A percentile compares a stretch with the other conserved stretches of the same genome.
Conservation (phyloP, 805 yeast genomes). For the Metschnikowia shivogae region DNA sequence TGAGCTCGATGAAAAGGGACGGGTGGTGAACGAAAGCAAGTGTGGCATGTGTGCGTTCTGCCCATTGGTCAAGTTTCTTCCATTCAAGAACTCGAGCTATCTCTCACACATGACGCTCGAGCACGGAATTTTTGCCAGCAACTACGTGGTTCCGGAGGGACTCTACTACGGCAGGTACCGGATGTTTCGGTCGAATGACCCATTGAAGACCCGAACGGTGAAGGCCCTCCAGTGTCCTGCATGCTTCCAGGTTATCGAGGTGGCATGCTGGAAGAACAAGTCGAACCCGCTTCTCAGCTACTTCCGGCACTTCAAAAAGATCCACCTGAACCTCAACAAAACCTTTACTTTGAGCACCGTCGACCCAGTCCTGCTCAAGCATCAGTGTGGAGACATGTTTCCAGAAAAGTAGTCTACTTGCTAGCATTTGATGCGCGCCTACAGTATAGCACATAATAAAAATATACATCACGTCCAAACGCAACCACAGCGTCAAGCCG, state of each 20-base stretch:
- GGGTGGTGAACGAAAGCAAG: constrained; percentile 22
- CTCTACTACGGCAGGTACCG: constrained; percentile 26
- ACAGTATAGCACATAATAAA: constrained; percentile 1
- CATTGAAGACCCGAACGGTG: constrained; percentile 16
- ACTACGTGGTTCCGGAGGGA: constrained; percentile 30
- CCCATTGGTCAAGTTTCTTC: constrained; percentile 25
- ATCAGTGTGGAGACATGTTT: constrained; percentile 7
- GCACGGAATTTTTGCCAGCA: constrained; percentile 32
- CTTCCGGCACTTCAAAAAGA: constrained; percentile 28
- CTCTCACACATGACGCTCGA: constrained; percentile 32
- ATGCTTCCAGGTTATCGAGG: constrained; percentile 25
- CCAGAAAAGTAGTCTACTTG: not conserved
- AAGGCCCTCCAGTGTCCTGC: constrained; percentile 28
- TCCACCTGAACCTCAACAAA: constrained; percentile 18
- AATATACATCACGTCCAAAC: constrained; percentile 3
- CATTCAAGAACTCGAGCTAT: constrained; percentile 31
- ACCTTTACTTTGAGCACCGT: constrained; percentile 13
- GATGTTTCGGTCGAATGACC: constrained; percentile 15
- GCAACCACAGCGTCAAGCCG: not conserved
- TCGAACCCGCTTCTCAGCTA: constrained; percentile 25
- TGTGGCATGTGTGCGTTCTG: constrained; percentile 35
- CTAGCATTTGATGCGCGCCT: not conserved
- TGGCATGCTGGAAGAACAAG: constrained; percentile 28
- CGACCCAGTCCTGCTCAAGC: constrained; percentile 14
- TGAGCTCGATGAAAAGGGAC: constrained; percentile 22